phyloP scores from a whole-genome alignment of 2,329 filamentous ascomycete genomes.

The Hymenoscyphus scutula region DNA sequence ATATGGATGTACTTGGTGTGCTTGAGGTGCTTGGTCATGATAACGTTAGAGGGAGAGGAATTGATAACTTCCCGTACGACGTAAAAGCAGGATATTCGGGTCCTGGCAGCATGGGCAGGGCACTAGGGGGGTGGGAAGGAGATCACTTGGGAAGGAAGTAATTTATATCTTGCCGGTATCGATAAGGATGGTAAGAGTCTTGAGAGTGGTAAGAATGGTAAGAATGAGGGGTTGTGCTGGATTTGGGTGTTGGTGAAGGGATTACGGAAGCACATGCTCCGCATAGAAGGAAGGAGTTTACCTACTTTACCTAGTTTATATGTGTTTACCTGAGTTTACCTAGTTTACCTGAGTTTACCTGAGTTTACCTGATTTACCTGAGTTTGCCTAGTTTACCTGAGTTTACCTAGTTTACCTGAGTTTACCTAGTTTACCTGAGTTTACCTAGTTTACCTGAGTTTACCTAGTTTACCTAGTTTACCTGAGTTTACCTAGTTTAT shows the following conservation, averaged over 20 bases:
- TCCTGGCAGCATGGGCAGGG: background rate
- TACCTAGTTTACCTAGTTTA: no score
- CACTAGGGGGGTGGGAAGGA: background rate
- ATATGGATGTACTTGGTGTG: background rate
- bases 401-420: no score
- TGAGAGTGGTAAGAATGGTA: background rate
- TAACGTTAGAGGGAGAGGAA: background rate
- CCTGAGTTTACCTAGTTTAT: no score
- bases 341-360: no score
- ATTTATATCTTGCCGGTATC: constrained; percentile 6
- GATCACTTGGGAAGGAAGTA: constrained; percentile 7
- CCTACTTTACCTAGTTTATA: no score
- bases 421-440: no score
- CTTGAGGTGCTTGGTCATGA: background rate
- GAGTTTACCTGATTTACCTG: no score
- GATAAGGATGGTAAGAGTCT: background rate
- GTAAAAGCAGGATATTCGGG: constrained; percentile 3
- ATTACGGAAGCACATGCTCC: constrained; percentile 8
- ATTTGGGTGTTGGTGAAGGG: background rate
- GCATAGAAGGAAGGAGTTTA: background rate
- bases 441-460: no score
- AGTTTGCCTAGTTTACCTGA: no score
- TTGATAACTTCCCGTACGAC: background rate
- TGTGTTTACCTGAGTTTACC: no score
- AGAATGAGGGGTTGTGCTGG: background rate